Evolutionary conservation across 805 yeast genomes (phyloP).

Genomic region (Nakazawaea populi): DNA sequence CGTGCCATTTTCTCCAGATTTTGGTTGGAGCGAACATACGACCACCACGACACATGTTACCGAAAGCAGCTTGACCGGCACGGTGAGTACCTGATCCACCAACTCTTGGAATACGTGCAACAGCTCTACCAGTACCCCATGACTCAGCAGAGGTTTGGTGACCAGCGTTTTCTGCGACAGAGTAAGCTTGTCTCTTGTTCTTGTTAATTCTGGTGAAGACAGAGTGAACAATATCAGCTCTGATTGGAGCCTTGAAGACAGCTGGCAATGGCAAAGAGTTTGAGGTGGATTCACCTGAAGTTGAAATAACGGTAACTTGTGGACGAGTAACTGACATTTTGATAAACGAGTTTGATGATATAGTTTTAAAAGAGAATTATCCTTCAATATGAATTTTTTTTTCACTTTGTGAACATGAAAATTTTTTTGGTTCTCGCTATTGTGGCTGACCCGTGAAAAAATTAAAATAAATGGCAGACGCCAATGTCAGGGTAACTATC

Average conservation of each 20-base stretch:
- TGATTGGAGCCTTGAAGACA: conserved; percentile 99
- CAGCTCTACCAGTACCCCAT: conserved; percentile 99
- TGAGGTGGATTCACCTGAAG: conserved; percentile 81
- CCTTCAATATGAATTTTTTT: not conserved
- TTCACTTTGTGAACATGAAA: not conserved
- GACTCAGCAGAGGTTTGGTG: conserved; percentile 99
- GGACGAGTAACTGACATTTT: conserved; percentile 73
- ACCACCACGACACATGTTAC: conserved; percentile 99
- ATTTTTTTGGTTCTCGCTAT: too few relatives aligned
- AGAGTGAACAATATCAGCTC: conserved; percentile 98
- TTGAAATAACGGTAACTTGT: conserved; percentile 91
- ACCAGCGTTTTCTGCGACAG: conserved; percentile 99
- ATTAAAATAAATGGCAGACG: not conserved
- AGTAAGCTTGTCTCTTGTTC: conserved; percentile 99
- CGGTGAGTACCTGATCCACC: conserved; percentile 99
- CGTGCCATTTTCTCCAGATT: conserved; percentile 99
- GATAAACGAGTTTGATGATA: conserved; percentile 11
- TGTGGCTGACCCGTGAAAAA: not conserved
- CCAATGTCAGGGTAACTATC: too few relatives aligned
- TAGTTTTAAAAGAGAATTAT: not conserved
- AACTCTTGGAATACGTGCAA: conserved; percentile 99
- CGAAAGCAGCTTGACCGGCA: conserved; percentile 99
- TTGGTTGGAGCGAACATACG: conserved; percentile 99
- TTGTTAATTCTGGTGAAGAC: conserved; percentile 98
- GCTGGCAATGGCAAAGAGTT: conserved; percentile 92